phyloP scores from a whole-genome alignment of 257 asterid genomes.

The Salvia miltiorrhiza region DNA sequence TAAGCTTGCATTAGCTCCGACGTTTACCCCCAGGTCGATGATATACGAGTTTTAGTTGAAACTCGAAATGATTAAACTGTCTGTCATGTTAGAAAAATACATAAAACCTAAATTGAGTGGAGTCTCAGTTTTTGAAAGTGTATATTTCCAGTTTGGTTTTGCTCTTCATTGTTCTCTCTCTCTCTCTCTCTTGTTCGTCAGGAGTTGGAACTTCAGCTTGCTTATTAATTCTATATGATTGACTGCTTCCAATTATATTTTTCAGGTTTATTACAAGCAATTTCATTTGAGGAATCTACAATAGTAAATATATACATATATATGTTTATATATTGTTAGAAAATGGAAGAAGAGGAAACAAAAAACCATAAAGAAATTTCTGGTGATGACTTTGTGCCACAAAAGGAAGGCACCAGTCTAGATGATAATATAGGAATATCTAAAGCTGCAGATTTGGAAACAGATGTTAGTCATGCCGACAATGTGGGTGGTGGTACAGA shows the following conservation, averaged over 20 bases:
- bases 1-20: slow-evolving; percentile 16
- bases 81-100: neutral
- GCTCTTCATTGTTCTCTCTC: slow-evolving; percentile 6
- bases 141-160: slow-evolving; percentile 1
- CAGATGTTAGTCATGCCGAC: slow-evolving; percentile 26
- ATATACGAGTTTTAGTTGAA: slow-evolving; percentile 18
- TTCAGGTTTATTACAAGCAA: slow-evolving; percentile 30
- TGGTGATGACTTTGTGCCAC: slow-evolving; percentile 27
- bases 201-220: neutral
- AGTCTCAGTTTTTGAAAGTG: neutral
- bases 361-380: slow-evolving; percentile 32
- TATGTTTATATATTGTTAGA: neutral
- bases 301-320: neutral
- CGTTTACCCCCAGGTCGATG: slow-evolving; percentile 2
- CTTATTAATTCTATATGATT: slow-evolving; percentile 9
- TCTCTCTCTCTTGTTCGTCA: neutral
- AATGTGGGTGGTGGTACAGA: slow-evolving; percentile 32
- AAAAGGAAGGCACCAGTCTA: slow-evolving; percentile 29
- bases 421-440: slow-evolving; percentile 33
- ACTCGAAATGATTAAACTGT: slow-evolving; percentile 5
- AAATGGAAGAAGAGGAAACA: slow-evolving; percentile 76
- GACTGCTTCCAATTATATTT: slow-evolving; percentile 16
- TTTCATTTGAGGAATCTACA: slow-evolving; percentile 26
- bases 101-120: slow-evolving; percentile 1
- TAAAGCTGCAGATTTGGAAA: slow-evolving; percentile 21